These are phyloP conservation scores for Ceratocystis harringtonii DNA, from an alignment of 2,329 filamentous ascomycete species.

Conservation along the genomic window DNA sequence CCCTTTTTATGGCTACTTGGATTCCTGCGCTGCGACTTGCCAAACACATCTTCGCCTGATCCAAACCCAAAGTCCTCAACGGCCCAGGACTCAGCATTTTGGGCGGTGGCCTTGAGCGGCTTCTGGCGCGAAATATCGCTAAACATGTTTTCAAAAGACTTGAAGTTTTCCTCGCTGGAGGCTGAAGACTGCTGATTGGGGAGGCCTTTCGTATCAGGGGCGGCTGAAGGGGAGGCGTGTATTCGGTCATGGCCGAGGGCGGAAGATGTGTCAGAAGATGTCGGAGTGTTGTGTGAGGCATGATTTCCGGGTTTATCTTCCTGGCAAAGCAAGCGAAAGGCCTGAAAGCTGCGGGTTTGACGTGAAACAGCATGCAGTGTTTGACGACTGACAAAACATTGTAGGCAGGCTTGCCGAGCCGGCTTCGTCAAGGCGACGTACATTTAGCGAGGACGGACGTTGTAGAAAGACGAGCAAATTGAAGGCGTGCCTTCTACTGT, in stretches of 20 bases:
- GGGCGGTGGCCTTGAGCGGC: conserved; percentile 1
- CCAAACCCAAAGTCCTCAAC: conserved; percentile 16
- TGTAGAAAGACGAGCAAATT: neutral
- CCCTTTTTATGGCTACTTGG: neutral
- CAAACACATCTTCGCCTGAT: conserved; percentile 3
- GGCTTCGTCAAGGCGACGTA: conserved; percentile 10
- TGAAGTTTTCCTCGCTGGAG: neutral
- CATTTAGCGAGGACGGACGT: conserved; percentile 5
- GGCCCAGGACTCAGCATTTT: conserved; percentile 8
- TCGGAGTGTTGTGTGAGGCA: neutral
- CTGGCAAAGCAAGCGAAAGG: neutral
- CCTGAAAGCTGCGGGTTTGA: neutral
- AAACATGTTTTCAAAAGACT: conserved; percentile 11
- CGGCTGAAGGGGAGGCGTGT: neutral
- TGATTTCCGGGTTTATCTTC: neutral
- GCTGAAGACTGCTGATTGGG: neutral
- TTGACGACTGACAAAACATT: neutral
- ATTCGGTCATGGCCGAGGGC: neutral
- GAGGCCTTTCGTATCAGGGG: neutral
- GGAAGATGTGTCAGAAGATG: neutral
- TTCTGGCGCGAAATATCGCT: neutral
- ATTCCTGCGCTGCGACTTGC: neutral
- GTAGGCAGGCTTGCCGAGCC: conserved; percentile 4
- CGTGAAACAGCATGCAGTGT: neutral
- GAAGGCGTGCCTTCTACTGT: no score